A percentile compares a stretch with the other conserved stretches of the same genome.
These are phyloP conservation scores for Phytophthora citricola DNA, from an alignment of 352 stramenopile genomes.

Conservation along the genomic window DNA sequence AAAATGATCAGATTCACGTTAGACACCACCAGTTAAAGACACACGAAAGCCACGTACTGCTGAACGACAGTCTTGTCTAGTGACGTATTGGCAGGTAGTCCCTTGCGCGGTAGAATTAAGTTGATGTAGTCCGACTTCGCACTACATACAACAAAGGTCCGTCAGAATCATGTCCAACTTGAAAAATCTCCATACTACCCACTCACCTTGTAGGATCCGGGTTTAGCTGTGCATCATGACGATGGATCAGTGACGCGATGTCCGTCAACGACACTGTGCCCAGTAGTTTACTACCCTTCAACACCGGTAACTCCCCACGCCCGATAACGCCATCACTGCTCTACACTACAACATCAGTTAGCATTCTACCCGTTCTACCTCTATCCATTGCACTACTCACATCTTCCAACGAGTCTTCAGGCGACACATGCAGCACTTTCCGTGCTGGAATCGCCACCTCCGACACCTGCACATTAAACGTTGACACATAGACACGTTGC, in stretches of 20 bases:
- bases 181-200: background rate
- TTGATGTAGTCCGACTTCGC: conserved; percentile 93
- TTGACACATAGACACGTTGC: conserved; percentile 9
- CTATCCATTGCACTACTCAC: conserved; percentile 34
- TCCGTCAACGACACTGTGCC: conserved; percentile 84
- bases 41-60: conserved; percentile 31
- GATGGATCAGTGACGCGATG: conserved; percentile 78
- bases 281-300: conserved; percentile 72
- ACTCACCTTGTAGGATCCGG: conserved; percentile 55
- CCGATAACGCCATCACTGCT: conserved; percentile 79
- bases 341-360: conserved; percentile 52
- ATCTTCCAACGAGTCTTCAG: conserved; percentile 75
- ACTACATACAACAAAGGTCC: conserved; percentile 30
- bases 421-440: conserved; percentile 82
- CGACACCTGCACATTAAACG: conserved; percentile 43
- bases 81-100: conserved; percentile 77
- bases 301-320: conserved; percentile 68
- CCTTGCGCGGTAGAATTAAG: conserved; percentile 82
- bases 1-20: conserved; percentile 15
- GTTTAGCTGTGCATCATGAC: conserved; percentile 59
- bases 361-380: background rate
- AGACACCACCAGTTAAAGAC: background rate
- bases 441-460: conserved; percentile 72
- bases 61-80: conserved; percentile 50
- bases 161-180: conserved; percentile 3